phyloP scores from a whole-genome alignment of 108 stramenopile species.

The Nitzschia inconspicua region DNA sequence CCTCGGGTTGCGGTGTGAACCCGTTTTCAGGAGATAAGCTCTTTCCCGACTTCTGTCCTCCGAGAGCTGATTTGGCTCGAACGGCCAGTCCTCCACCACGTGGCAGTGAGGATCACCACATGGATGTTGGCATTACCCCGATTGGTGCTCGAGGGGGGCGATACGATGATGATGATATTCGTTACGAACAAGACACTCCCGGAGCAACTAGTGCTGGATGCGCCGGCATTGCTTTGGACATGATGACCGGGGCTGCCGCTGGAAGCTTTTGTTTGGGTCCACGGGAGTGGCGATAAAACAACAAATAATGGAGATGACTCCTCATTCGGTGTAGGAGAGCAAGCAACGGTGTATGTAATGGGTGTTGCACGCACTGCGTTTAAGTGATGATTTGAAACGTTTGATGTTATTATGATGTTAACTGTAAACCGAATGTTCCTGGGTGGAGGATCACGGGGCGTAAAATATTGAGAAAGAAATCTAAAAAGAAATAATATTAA shows the following conservation, averaged over 20 bases:
- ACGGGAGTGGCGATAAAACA: conserved; percentile 31
- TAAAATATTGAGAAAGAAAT: no score
- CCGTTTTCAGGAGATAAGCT: conserved; percentile 34
- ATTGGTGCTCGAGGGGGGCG: conserved; percentile 1
- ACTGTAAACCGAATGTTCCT: no score
- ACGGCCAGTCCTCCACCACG: conserved; percentile 19
- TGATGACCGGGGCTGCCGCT: conserved; percentile 51
- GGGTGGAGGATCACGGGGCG: no score
- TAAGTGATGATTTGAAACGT: no score
- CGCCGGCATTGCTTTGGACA: conserved; percentile 43
- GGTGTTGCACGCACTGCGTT: no score
- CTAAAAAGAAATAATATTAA: no score
- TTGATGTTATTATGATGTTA: no score
- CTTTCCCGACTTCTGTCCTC: conserved; percentile 60
- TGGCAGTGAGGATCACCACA: conserved; percentile 6
- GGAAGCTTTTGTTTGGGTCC: conserved; percentile 52
- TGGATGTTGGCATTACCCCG: conserved; percentile 19
- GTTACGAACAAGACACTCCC: conserved; percentile 7
- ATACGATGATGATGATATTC: conserved; percentile 13
- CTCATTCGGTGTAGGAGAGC: no score
- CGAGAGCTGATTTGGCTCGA: conserved; percentile 43
- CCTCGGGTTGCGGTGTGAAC: conserved; percentile 14
- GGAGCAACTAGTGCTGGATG: conserved; percentile 26
- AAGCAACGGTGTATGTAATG: no score
- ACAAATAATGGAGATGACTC: no score